Base-by-base conservation (phyloP, 225 moss, liverwort and hornwort species). In the Bryoerythrophyllum caledonicum region DNA sequence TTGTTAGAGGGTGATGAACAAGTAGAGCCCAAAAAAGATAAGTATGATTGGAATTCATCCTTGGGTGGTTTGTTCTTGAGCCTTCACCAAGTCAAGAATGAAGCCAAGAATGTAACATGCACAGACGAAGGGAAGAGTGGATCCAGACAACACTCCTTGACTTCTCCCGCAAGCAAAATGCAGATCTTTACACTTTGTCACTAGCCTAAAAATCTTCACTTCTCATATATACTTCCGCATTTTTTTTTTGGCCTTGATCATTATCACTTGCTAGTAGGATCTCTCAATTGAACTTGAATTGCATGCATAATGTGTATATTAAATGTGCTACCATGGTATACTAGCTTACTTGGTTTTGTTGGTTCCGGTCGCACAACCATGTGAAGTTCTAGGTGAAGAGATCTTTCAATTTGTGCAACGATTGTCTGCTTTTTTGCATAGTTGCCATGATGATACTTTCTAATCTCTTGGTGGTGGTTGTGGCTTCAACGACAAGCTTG, bases 151-250 rank as follows among this genome's bases (percentile, higher is more conserved):
- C 40, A 40, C 2, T 8, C 1, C 7, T 38, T 7, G 30, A 35
- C 78, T 79, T 79, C 82, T 71, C 79, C 78, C 17, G 78, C 78
- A 82, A 66, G 78, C 71, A 71, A 53, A 43, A 49, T 17, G 0
- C 49, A 19, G 49, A 4, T n/a, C n/a, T n/a, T n/a, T n/a, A n/a
- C n/a, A n/a, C n/a, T n/a, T n/a, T n/a, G n/a, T n/a, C n/a, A n/a
- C n/a, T n/a, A n/a, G n/a, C 68, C 25, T 38, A 60, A 2, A 30
- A 9, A 72, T 14, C 15, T 4, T 46, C 0, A 8, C 30, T 21
- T n/a, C 17, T 11, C 21, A 4, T 15, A 34, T 15, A 12, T 14
- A 23, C 35, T n/a, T 61, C 46, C 5, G 66, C 60, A 76, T 67
- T 77, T 0, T 2, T 0, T 43, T 27, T 10, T n/a, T n/a, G n/a